Evolutionary conservation across 805 yeast genomes (phyloP), one percentile per base, ranked within the genome.

Genomic region (Candida germanica): DNA sequence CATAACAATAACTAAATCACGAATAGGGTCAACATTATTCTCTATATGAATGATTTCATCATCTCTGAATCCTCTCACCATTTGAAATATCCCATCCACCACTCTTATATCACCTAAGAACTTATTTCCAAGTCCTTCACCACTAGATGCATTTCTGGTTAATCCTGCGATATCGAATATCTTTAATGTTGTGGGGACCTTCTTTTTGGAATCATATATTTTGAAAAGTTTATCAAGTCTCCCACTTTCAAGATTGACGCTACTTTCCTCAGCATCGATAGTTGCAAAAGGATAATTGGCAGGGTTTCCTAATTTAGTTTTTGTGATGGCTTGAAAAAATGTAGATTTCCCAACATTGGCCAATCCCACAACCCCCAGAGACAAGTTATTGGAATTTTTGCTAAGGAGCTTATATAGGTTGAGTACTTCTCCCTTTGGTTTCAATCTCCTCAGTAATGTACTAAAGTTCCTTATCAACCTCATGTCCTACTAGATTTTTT

Each of bases 41-140:
- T 79, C 77, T 16, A 81, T 71, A 54, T 82, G 87, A 12, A 79
- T 77, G 38, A 81, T 79, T 33, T 80, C 86, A 6, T 71, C 74
- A 51, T 79, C 81, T 38, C 68, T 68, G 50, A 82, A 81, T 1
- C 77, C 79, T 39, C 88, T 62, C 7, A 81, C 85, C 31, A 81
- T 75, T 49, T 81, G 87, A 54, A 76, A 79, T 28, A 81, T 66
- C 14, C 85, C 87, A 54, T 81, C 88, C 18, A 81, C 87, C 10
- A 80, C 77, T 31, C 87, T 59, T 38, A 81, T 82, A 49, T 81
- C 80, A 35, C 78, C 71, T 48, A 81, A 65, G 60, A 81, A 81
- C 30, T 82, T 79, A 60, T 81, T 81, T n/a, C 88, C 88, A 36
- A 81, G 64, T 4, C 88, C 88, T 41, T 78, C 83, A 29, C 87